phyloP scores from a whole-genome alignment of 805 yeast genomes.

The Wickerhamomyces mucosus region DNA sequence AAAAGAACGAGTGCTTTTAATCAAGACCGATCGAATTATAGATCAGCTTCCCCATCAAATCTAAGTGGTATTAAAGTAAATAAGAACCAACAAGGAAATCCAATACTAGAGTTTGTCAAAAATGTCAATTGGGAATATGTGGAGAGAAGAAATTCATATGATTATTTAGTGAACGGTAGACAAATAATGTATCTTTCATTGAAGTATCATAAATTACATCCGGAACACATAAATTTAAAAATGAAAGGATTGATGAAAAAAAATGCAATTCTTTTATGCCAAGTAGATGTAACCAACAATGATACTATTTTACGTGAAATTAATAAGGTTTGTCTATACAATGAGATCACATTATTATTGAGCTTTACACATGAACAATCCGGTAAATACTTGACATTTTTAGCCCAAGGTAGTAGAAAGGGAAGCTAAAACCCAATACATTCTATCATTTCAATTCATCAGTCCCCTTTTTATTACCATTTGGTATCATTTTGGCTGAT shows the following conservation, averaged over 20 bases:
- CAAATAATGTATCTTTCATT: conserved; percentile 54
- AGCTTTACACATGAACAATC: conserved; percentile 45
- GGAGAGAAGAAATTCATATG: conserved; percentile 39
- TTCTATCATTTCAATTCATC: too few relatives aligned
- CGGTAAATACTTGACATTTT: conserved; percentile 31
- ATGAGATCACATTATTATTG: conserved; percentile 30
- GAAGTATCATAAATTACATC: conserved; percentile 66
- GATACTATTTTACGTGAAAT: conserved; percentile 33
- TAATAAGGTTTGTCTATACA: conserved; percentile 30
- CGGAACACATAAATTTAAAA: conserved; percentile 60
- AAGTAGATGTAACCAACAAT: conserved; percentile 56
- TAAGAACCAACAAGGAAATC: conserved; percentile 65
- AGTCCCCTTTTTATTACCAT: conserved; percentile 73
- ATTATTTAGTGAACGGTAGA: conserved; percentile 42
- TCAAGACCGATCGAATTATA: conserved; percentile 11
- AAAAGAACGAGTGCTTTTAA: conserved; percentile 18
- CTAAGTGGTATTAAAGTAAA: conserved; percentile 37
- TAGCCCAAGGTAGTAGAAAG: conserved; percentile 14
- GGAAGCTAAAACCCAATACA: too few relatives aligned
- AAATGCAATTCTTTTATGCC: conserved; percentile 46
- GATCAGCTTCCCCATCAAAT: conserved; percentile 15
- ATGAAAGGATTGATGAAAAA: conserved; percentile 32
- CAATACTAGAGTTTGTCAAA: conserved; percentile 46
- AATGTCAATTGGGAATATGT: conserved; percentile 45
- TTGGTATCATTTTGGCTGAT: conserved; percentile 85